Evolutionary conservation across 306 rosid species (phyloP).

Genomic region (Pyrus pyrifolia): DNA sequence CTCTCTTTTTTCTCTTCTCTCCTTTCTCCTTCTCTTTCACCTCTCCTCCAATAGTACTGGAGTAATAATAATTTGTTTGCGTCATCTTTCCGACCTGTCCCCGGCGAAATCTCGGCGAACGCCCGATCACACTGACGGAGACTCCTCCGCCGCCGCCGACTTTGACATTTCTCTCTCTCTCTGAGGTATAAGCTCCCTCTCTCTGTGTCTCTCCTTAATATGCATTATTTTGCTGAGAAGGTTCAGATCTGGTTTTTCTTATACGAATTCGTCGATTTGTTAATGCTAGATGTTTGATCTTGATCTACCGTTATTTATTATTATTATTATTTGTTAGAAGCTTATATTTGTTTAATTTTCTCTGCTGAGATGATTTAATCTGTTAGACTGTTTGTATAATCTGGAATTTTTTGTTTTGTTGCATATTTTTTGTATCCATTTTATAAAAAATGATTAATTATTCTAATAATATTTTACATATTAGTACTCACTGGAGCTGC

Average conservation of each 20-base stretch:
- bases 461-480: not conserved
- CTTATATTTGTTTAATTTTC: not conserved
- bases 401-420: not conserved
- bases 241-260: slow-evolving; percentile 47
- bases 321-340: not conserved
- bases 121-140: slow-evolving; percentile 27
- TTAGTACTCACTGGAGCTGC: not conserved
- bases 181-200: slow-evolving; percentile 30
- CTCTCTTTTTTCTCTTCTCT: slow-evolving; percentile 32
- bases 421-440: not conserved
- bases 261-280: not conserved
- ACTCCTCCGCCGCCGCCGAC: not conserved
- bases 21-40: not conserved
- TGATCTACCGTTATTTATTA: slow-evolving; percentile 30
- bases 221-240: not conserved
- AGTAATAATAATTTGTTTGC: not conserved
- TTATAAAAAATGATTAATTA: not conserved
- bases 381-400: not conserved
- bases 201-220: not conserved
- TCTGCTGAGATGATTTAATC: not conserved
- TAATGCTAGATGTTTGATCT: slow-evolving; percentile 28
- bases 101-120: slow-evolving; percentile 47
- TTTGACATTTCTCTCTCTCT: not conserved
- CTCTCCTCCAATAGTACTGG: not conserved
- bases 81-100: not conserved